Evolutionary conservation across 139 green algal species (phyloP).

Genomic region (Coelastrella sp.): DNA sequence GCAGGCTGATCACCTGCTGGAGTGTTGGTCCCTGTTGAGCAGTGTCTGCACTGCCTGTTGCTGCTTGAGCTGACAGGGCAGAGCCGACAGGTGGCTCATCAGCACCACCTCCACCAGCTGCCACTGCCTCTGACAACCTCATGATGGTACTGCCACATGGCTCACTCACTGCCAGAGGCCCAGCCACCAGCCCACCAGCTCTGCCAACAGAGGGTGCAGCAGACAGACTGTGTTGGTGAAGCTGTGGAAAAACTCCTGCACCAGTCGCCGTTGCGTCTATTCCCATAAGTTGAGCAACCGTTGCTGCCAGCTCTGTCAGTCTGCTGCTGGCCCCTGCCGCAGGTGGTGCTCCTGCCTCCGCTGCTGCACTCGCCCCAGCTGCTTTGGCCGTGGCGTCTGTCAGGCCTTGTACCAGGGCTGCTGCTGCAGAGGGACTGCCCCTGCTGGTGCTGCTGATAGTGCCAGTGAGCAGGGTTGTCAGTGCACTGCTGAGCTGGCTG

Average conservation of each 20-base stretch:
- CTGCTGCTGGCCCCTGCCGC: neutral
- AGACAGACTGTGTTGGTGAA: too few relatives aligned
- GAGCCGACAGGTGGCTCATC: neutral
- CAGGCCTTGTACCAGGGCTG: neutral
- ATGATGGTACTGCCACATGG: neutral
- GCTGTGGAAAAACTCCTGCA: neutral
- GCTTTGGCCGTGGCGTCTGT: neutral
- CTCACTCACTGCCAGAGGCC: neutral
- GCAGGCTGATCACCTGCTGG: too few relatives aligned
- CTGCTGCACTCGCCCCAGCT: neutral
- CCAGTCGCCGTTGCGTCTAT: neutral
- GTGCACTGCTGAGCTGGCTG: neutral
- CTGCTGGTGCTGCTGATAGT: neutral
- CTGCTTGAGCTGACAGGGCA: neutral
- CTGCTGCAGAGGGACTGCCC: neutral
- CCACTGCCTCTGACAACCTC: slow-evolving; percentile 8
- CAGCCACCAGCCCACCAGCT: neutral
- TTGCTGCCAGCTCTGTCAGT: slow-evolving; percentile 27
- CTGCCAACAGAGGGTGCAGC: neutral
- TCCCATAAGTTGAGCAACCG: slow-evolving; percentile 10
- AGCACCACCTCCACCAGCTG: neutral
- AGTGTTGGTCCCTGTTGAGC: neutral
- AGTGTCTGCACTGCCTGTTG: neutral
- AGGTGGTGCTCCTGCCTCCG: neutral
- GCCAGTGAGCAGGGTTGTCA: neutral